A percentile compares a stretch with the other conserved stretches of the same genome.
Conservation (phyloP, 1,139 yeast species). For the Chernovozyma aurita region DNA sequence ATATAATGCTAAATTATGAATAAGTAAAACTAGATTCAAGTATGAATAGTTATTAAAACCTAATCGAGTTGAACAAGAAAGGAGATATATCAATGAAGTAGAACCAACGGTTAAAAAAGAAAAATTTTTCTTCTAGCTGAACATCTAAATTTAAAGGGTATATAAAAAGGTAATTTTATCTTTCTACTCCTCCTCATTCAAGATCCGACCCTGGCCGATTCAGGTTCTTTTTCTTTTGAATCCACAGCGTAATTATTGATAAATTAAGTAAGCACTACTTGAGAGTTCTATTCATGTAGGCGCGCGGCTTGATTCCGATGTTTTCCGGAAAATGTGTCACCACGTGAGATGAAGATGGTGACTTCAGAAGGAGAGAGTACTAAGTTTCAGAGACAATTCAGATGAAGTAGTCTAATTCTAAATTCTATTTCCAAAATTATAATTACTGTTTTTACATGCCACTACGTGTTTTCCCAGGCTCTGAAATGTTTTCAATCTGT, state of each 20-base stretch:
- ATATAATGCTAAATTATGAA: too few species aligned
- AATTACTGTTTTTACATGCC: too few species aligned
- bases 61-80: not conserved
- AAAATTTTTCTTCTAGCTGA: too few species aligned
- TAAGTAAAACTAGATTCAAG: not conserved
- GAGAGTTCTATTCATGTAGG: not conserved
- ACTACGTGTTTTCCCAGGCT: too few species aligned
- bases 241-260: not conserved
- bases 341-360: not conserved
- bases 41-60: not conserved
- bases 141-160: not conserved
- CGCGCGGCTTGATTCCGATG: slow-evolving; percentile 1
- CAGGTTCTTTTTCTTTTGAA: not conserved
- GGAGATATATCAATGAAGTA: not conserved
- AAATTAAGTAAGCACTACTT: not conserved
- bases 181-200: not conserved
- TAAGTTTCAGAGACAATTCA: not conserved
- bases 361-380: not conserved
- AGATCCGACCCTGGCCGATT: not conserved
- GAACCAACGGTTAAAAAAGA: not conserved
- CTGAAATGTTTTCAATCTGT: not conserved
- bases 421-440: too few species aligned
- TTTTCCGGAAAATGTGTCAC: not conserved
- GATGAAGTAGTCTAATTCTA: too few species aligned
- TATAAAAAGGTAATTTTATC: too few species aligned